phyloP scores from a whole-genome alignment of 2,329 filamentous ascomycete genomes.

The Cryphonectria carpinicola region DNA sequence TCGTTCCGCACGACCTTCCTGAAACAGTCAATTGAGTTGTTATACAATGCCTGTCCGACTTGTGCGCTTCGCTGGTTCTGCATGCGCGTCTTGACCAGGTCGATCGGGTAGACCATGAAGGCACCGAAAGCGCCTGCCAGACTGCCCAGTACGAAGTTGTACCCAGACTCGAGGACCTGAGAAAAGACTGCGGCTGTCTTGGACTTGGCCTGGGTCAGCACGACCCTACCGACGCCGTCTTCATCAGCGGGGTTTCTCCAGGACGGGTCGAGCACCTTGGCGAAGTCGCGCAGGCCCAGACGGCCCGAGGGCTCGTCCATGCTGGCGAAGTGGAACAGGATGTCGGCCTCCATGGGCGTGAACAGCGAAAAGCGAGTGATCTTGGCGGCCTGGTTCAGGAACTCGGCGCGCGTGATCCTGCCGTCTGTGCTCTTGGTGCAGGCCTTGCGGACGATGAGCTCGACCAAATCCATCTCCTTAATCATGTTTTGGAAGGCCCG shows the following conservation, averaged over 20 bases:
- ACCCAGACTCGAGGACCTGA: slow-evolving; percentile 73
- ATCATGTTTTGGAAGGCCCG: slow-evolving; percentile 98
- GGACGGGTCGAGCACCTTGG: slow-evolving; percentile 91
- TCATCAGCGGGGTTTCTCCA: slow-evolving; percentile 72
- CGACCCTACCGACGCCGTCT: slow-evolving; percentile 47
- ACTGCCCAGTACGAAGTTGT: slow-evolving; percentile 89
- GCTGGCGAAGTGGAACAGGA: slow-evolving; percentile 97
- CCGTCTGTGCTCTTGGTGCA: slow-evolving; percentile 82
- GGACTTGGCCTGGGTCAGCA: slow-evolving; percentile 53
- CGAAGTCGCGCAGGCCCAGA: slow-evolving; percentile 81
- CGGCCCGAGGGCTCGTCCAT: slow-evolving; percentile 87
- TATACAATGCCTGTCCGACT: slow-evolving; percentile 88
- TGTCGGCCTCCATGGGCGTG: slow-evolving; percentile 98
- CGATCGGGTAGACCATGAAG: slow-evolving; percentile 99
- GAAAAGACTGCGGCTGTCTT: slow-evolving; percentile 62
- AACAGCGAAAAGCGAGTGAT: slow-evolving; percentile 94
- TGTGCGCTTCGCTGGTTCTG: slow-evolving; percentile 89
- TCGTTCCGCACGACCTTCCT: slow-evolving; percentile 93
- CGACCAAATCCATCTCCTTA: slow-evolving; percentile 95
- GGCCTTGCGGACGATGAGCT: slow-evolving; percentile 88
- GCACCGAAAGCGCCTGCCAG: slow-evolving; percentile 95
- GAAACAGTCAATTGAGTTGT: slow-evolving; percentile 96
- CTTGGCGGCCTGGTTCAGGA: slow-evolving; percentile 89
- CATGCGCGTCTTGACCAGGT: slow-evolving; percentile 97
- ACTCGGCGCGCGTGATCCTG: slow-evolving; percentile 92